Evolutionary conservation across 2,329 filamentous ascomycete species (phyloP), one percentile per base, ranked within the genome.

Genomic region (Thelonectria discophora): DNA sequence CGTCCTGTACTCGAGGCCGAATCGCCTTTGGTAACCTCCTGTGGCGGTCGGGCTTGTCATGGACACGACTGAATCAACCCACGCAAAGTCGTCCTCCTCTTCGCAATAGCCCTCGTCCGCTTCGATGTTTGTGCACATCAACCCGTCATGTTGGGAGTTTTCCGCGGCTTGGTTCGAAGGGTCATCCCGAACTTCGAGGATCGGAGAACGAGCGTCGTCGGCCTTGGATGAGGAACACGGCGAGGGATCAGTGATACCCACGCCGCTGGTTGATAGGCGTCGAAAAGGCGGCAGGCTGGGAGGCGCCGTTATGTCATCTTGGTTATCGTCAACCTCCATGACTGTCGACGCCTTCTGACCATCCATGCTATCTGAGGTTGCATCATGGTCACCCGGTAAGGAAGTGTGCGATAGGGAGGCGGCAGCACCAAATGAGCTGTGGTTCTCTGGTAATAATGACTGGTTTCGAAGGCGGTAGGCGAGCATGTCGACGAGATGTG

Each of bases 81-180:
- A 75, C 13, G 65, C 56, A 30, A 70, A 64, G 39, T 73, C 69
- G 10, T 72, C 71, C 1, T 65, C 61, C 1, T 66, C 65, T 42
- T 72, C 73, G 50, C 64, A 69, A 45, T 67, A 73, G 37, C 71
- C 72, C 48, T 75, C 73, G 18, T 75, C 73, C 5, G 69, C 73
- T 40, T 75, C 68, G 3, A 73, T 53, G 34, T 58, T 58, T 15
- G n/a, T 24, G 20, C 30, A 45, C 10, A 46, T 39, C 9, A 49
- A 50, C 10, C 54, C 42, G 17, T 53, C 34, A 6, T 3, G 6
- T 24, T 57, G 49, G 13, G 61, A 56, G 9, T 58, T 55, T 40
- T 47, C 56, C 2, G 47, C 21, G n/a, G 65, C 53, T 6, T 34
- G 53, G 30, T 24, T 32, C 10, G 56, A 39, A 18, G 20, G 30